These are phyloP conservation scores for Nothophoma quercina DNA, from an alignment of 2,329 filamentous ascomycete species.

Conservation along the genomic window DNA sequence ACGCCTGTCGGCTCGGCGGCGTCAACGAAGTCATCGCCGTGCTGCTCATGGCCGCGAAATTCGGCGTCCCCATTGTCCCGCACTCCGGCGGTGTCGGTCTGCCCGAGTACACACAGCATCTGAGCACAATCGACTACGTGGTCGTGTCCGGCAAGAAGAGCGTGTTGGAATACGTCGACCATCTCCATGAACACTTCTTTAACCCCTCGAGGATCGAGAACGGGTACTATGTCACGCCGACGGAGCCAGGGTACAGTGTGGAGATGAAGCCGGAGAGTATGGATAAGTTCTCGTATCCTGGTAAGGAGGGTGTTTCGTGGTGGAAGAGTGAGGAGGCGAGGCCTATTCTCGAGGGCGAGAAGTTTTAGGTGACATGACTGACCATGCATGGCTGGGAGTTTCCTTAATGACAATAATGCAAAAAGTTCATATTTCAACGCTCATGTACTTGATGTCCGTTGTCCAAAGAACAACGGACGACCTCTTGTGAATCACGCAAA, in stretches of 20 bases:
- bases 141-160: constrained; percentile 81
- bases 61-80: constrained; percentile 81
- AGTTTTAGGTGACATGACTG: constrained; percentile 42
- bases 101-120: constrained; percentile 92
- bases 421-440: too few species aligned
- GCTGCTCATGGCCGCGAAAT: constrained; percentile 82
- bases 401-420: neutral
- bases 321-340: constrained; percentile 84
- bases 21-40: constrained; percentile 95
- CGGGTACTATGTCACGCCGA: constrained; percentile 87
- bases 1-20: constrained; percentile 87
- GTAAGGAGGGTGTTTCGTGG: constrained; percentile 76
- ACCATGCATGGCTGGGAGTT: too few species aligned
- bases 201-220: constrained; percentile 81
- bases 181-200: constrained; percentile 91
- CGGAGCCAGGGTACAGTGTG: constrained; percentile 84
- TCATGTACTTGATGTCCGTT: too few species aligned
- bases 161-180: constrained; percentile 90
- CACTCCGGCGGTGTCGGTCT: constrained; percentile 90
- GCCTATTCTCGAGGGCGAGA: constrained; percentile 70
- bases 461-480: too few species aligned
- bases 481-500: too few species aligned
- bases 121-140: constrained; percentile 92
- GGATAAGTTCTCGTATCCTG: constrained; percentile 79
- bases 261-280: constrained; percentile 93